These are phyloP conservation scores for Chaetomidium leptoderma DNA, from an alignment of 495 filamentous ascomycete species.

Conservation along the genomic window DNA sequence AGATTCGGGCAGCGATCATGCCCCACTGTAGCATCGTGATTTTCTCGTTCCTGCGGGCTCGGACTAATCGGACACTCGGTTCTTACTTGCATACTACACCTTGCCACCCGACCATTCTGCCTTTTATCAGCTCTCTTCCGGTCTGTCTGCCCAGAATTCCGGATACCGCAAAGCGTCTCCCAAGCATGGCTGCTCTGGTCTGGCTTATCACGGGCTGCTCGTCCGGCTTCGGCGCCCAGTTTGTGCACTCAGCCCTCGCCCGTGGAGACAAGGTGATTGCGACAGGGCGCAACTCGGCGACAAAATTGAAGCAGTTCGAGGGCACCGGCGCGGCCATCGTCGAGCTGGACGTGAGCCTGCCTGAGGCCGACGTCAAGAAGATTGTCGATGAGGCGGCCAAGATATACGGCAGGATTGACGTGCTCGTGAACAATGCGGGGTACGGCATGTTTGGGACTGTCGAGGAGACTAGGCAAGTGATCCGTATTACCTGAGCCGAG, in stretches of 20 bases:
- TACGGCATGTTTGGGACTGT: slow-evolving; percentile 41
- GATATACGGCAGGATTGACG: slow-evolving; percentile 42
- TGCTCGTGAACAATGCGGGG: slow-evolving; percentile 50
- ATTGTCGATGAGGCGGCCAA: slow-evolving; percentile 25
- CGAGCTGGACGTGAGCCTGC: slow-evolving; percentile 36
- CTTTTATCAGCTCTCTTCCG: too few relatives aligned
- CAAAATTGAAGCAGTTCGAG: not conserved
- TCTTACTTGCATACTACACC: too few relatives aligned
- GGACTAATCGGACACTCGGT: too few relatives aligned
- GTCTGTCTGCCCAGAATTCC: too few relatives aligned
- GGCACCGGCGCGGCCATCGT: slow-evolving; percentile 23
- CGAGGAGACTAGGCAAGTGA: slow-evolving; percentile 36
- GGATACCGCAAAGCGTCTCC: too few relatives aligned
- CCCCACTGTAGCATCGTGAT: too few relatives aligned
- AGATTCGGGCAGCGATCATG: too few relatives aligned
- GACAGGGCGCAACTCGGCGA: slow-evolving; percentile 28
- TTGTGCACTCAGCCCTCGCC: slow-evolving; percentile 40
- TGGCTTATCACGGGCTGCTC: slow-evolving; percentile 54
- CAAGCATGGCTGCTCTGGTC: slow-evolving; percentile 17
- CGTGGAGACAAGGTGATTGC: slow-evolving; percentile 48
- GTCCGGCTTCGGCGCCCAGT: slow-evolving; percentile 47
- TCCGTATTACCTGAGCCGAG: not conserved
- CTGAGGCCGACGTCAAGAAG: slow-evolving; percentile 27
- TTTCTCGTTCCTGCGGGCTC: too few relatives aligned
- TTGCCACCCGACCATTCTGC: too few relatives aligned